phyloP scores from a whole-genome alignment of 1,284 basidiomycete species.

The Irpex sp. region DNA sequence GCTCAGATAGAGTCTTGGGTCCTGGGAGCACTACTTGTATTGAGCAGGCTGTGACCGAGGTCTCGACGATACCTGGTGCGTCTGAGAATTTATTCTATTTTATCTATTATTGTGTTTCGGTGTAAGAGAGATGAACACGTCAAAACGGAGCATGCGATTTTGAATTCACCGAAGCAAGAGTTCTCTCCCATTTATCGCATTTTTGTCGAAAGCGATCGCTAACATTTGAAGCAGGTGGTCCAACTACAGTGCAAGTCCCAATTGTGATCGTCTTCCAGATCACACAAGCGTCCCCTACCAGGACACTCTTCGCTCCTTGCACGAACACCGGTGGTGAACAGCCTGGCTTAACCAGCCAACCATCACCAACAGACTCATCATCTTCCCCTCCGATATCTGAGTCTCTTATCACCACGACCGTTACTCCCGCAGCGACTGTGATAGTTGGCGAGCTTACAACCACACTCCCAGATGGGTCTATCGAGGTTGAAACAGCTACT shows the following conservation, averaged over 20 bases:
- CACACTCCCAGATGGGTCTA: conserved; percentile 19
- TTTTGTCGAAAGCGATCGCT: no score
- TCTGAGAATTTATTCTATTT: background rate
- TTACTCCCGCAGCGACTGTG: conserved; percentile 11
- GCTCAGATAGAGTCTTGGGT: conserved; percentile 10
- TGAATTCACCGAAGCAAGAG: background rate
- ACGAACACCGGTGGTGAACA: conserved; percentile 3
- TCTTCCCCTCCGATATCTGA: background rate
- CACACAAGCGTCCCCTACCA: conserved; percentile 16
- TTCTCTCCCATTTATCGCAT: no score
- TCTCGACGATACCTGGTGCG: conserved; percentile 10
- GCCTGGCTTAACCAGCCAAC: background rate
- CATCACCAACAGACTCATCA: conserved; percentile 1
- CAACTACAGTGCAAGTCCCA: conserved; percentile 19
- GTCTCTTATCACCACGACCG: conserved; percentile 5
- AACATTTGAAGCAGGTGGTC: conserved; percentile 12
- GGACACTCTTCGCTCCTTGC: conserved; percentile 24
- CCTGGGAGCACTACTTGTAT: conserved; percentile 5
- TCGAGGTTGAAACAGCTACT: conserved; percentile 14
- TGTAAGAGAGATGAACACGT: background rate
- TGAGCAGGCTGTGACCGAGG: conserved; percentile 1
- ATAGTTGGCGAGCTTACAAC: conserved; percentile 8
- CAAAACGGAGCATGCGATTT: background rate
- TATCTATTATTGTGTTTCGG: background rate
- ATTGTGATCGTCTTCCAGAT: conserved; percentile 16